A percentile compares a stretch with the other conserved stretches of the same genome.
Evolutionary conservation across 2,329 filamentous ascomycete species (phyloP).

Genomic region (Metarhizium rileyi): DNA sequence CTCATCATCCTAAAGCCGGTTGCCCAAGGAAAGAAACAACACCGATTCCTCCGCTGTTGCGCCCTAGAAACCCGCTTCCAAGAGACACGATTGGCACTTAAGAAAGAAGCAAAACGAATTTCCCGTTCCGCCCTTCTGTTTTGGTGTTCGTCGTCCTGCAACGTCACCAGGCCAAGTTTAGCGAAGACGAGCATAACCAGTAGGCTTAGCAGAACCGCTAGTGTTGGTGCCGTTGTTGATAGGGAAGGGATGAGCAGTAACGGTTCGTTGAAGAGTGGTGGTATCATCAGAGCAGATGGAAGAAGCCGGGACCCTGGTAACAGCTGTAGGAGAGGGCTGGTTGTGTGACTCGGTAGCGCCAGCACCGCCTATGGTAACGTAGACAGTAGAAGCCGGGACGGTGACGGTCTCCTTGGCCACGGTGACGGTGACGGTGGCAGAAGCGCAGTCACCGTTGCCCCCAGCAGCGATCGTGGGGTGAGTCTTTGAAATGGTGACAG

Average conservation of each 20-base stretch:
- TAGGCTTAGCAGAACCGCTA: constrained; percentile 22
- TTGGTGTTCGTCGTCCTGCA: constrained; percentile 2
- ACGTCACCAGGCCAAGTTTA: constrained; percentile 11
- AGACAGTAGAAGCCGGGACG: constrained; percentile 24
- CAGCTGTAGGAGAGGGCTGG: constrained; percentile 7
- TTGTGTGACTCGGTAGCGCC: constrained; percentile 13
- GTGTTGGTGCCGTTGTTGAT: constrained; percentile 26
- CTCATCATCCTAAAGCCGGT: not conserved
- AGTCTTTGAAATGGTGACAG: constrained; percentile 19
- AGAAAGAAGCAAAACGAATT: not conserved
- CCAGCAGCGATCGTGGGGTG: constrained; percentile 15
- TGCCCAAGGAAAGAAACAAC: not conserved
- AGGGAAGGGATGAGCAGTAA: constrained; percentile 33
- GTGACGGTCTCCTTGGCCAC: constrained; percentile 17
- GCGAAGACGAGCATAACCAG: constrained; percentile 25
- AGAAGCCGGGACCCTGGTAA: constrained; percentile 11
- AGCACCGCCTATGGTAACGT: constrained; percentile 22
- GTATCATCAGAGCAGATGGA: constrained; percentile 13
- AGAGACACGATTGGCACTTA: not conserved
- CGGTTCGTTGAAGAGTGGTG: constrained; percentile 19
- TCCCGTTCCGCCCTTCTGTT: not conserved
- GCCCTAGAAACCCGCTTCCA: not conserved
- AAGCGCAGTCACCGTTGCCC: constrained; percentile 10
- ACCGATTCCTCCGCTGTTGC: not conserved
- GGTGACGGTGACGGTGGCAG: constrained; percentile 16